phyloP scores from a whole-genome alignment of 345 rosid species.

The Turnera subulata region DNA sequence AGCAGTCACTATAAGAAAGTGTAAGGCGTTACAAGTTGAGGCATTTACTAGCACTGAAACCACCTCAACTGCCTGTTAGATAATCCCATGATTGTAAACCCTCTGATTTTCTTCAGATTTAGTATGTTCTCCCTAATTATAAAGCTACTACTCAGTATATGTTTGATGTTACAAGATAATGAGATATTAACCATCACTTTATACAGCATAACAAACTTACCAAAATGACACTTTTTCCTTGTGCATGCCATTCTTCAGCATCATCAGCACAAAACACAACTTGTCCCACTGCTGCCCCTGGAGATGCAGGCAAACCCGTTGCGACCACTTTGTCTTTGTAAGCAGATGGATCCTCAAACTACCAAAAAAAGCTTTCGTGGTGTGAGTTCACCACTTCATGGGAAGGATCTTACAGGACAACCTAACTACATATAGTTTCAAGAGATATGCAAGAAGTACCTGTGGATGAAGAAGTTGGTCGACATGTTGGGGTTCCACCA shows the following conservation, averaged over 20 bases:
- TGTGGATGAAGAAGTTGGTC: constrained; percentile 95
- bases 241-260: constrained; percentile 90
- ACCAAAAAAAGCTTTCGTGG: constrained; percentile 8
- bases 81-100: too few relatives aligned
- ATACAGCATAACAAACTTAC: constrained; percentile 27
- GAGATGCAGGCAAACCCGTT: constrained; percentile 89
- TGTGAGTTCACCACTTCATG: neutral
- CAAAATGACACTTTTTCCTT: constrained; percentile 77
- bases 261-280: constrained; percentile 78
- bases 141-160: too few relatives aligned
- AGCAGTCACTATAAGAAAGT: too few relatives aligned
- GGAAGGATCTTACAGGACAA: neutral
- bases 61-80: too few relatives aligned
- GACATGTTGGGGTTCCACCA: constrained; percentile 91
- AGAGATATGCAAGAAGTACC: constrained; percentile 30
- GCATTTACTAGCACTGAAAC: too few relatives aligned
- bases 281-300: constrained; percentile 94
- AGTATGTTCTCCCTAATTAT: too few relatives aligned
- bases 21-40: too few relatives aligned
- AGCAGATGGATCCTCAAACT: constrained; percentile 79
- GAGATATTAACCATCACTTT: too few relatives aligned
- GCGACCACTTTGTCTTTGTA: constrained; percentile 80
- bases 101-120: too few relatives aligned
- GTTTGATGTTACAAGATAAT: too few relatives aligned
- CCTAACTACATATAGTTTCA: neutral